A percentile compares a stretch with the other conserved stretches of the same genome.
These are phyloP conservation scores for Saprolegnia diclina DNA, from an alignment of 352 stramenopile genomes.

Conservation along the genomic window DNA sequence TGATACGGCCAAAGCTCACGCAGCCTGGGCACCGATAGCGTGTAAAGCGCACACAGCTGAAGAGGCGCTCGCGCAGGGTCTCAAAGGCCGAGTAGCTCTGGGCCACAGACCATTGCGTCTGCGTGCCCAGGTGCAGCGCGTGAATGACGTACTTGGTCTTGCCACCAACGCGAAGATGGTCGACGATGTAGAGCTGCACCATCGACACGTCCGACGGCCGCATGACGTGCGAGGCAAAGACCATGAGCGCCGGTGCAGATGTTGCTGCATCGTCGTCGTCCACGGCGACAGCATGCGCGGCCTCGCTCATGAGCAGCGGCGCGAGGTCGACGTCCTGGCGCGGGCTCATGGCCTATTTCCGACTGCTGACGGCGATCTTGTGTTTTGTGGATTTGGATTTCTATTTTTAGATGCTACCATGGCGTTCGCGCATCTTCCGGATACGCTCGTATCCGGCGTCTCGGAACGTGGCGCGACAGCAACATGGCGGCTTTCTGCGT, in stretches of 20 bases:
- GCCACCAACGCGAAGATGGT: neutral
- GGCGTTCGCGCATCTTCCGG: no score
- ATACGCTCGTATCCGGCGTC: no score
- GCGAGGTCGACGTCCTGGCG: neutral
- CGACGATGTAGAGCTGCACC: slow-evolving; percentile 25
- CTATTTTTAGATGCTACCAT: neutral
- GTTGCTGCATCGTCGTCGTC: no score
- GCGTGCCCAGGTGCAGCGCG: slow-evolving; percentile 9
- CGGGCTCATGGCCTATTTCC: neutral
- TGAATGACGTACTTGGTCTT: slow-evolving; percentile 26
- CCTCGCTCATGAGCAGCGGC: neutral
- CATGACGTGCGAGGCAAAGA: slow-evolving; percentile 21
- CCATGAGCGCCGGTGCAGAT: neutral
- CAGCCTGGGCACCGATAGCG: slow-evolving; percentile 75
- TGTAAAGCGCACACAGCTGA: slow-evolving; percentile 68
- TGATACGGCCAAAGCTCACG: slow-evolving; percentile 56
- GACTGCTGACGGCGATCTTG: neutral
- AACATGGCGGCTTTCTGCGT: no score
- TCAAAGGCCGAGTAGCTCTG: slow-evolving; percentile 76
- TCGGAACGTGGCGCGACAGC: no score
- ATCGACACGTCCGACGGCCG: slow-evolving; percentile 19
- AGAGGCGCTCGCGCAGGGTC: slow-evolving; percentile 57
- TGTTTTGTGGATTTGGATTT: neutral
- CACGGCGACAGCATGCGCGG: no score
- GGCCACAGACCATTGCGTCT: slow-evolving; percentile 16